A percentile compares a stretch with the other conserved stretches of the same genome.
These are phyloP conservation scores for Cordyceps cateniannulata DNA, from an alignment of 2,329 filamentous ascomycete genomes.

Conservation along the genomic window DNA sequence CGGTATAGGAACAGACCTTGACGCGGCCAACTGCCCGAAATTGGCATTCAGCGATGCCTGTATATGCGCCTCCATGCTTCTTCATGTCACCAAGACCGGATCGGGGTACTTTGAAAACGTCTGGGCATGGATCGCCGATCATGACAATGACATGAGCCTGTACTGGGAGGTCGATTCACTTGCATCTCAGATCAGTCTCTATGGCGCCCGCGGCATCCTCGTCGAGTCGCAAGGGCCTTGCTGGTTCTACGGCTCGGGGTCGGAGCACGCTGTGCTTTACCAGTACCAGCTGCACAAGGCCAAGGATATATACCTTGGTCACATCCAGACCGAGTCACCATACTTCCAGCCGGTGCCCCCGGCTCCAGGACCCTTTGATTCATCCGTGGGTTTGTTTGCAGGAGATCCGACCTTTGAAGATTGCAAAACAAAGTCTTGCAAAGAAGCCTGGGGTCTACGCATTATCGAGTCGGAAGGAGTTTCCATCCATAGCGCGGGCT, in stretches of 20 bases:
- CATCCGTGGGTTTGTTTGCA: constrained; percentile 5
- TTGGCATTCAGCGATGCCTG: constrained; percentile 39
- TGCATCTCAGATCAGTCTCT: constrained; percentile 25
- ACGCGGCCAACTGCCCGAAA: constrained; percentile 19
- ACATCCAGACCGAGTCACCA: constrained; percentile 50
- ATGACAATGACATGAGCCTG: constrained; percentile 38
- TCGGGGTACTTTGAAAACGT: constrained; percentile 45
- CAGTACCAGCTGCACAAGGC: constrained; percentile 46
- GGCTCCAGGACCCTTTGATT: constrained; percentile 36
- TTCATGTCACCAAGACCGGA: constrained; percentile 38
- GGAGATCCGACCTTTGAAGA: constrained; percentile 15
- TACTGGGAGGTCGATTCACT: neutral
- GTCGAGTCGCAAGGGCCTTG: constrained; percentile 25
- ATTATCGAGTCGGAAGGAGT: constrained; percentile 42
- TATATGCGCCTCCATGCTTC: constrained; percentile 49
- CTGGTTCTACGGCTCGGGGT: constrained; percentile 43
- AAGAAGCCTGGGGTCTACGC: constrained; percentile 40
- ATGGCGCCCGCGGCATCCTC: constrained; percentile 30
- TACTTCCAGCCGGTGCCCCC: constrained; percentile 49
- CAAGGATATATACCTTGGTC: constrained; percentile 43
- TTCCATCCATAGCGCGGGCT: constrained; percentile 44
- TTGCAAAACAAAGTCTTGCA: constrained; percentile 17
- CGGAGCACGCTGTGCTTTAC: constrained; percentile 44
- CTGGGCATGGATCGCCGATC: constrained; percentile 65
- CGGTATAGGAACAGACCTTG: constrained; percentile 17